Conservation (phyloP, 805 yeast species). For the Metschnikowia shivogae region DNA sequence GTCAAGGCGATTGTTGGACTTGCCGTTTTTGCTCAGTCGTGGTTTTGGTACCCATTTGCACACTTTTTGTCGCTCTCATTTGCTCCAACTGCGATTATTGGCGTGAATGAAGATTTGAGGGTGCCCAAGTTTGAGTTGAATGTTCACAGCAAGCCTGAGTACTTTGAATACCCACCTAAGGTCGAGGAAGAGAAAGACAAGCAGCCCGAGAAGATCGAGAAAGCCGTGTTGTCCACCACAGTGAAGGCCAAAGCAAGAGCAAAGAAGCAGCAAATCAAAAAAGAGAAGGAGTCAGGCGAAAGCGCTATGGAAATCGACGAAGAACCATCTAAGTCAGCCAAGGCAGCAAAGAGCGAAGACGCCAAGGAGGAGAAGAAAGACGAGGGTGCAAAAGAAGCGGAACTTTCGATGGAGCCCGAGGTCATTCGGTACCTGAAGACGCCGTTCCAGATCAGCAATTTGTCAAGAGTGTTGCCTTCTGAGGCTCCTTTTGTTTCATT, state of each 20-base stretch:
- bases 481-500: conserved; percentile 84
- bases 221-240: conserved; percentile 93
- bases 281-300: conserved; percentile 47
- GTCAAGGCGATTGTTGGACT: conserved; percentile 89
- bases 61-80: conserved; percentile 90
- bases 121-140: conserved; percentile 79
- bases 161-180: conserved; percentile 88
- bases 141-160: conserved; percentile 75
- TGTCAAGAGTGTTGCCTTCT: conserved; percentile 85
- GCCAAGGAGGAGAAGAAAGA: conserved; percentile 24
- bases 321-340: conserved; percentile 2
- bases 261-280: conserved; percentile 52
- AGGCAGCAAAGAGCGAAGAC: conserved; percentile 9
- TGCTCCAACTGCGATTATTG: conserved; percentile 86
- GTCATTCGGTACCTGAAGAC: conserved; percentile 54
- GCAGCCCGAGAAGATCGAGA: conserved; percentile 82
- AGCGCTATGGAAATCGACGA: conserved; percentile 44
- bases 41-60: conserved; percentile 98
- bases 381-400: conserved; percentile 18
- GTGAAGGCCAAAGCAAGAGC: conserved; percentile 93
- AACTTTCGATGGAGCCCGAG: conserved; percentile 27
- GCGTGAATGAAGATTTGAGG: conserved; percentile 78
- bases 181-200: conserved; percentile 73
- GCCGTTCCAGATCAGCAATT: conserved; percentile 68
- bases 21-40: conserved; percentile 83